Evolutionary conservation across 257 asterid species (phyloP), one percentile per base, ranked within the genome.

Genomic region (Lycium ferocissimum): DNA sequence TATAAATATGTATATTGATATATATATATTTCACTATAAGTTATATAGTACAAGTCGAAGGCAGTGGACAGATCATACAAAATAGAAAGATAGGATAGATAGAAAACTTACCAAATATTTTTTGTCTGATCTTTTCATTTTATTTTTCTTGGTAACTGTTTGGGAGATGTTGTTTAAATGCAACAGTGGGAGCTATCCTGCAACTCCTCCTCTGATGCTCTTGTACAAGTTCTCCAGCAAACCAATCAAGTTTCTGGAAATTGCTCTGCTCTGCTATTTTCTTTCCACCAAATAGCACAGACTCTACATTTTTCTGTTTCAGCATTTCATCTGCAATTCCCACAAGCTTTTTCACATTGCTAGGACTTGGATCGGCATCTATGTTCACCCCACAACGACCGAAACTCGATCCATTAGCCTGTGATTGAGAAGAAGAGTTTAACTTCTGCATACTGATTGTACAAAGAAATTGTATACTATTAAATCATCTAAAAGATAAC

Each of bases 141-240:
- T 81, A 18, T 59, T 76, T 57, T 14, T 18, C 58, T 81, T 67
- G 37, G 20, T 26, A 26, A 26, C 33, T 26, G 33, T 45, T 80
- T 4, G 81, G 90, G 85, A 51, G 86, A 13, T 86, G 87, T 90
- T 94, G 94, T 90, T 94, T 94, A 89, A 94, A 89, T 43, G 92
- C 94, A 82, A 94, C 97, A 62, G 97, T 94, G 79, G 98, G 98
- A 85, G 95, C 98, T 71, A 93, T 93, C 69, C 97, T 84, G 84
- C 90, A 88, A 89, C 94, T 90, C 93, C 98, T 92, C 91, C 94
- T 87, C 91, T 92, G 97, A 86, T 97, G 99, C 90, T 97, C 99
- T 35, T 89, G 89, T 86, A 95, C 95, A 17, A 97, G 94, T 84
- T 94, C 95, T 79, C 90, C 94, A 12, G 98, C 98, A 70, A 94